Evolutionary conservation across 352 stramenopile species (phyloP), one percentile per base, ranked within the genome.

Genomic region (Pythium volutum): DNA sequence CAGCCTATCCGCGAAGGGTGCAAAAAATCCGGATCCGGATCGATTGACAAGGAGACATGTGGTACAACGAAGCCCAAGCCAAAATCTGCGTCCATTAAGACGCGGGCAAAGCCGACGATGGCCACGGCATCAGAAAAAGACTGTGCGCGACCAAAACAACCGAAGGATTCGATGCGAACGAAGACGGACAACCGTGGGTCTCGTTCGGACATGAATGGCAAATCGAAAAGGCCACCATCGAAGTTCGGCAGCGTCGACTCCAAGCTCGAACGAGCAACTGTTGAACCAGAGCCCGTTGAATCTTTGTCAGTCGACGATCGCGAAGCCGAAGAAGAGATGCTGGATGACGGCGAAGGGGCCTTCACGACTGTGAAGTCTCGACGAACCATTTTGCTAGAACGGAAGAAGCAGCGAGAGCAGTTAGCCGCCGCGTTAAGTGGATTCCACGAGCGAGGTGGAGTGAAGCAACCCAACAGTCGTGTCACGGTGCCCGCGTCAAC

Each of bases 281-380:
- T 25, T 34, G 23, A 47, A 4, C 20, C 15, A 15, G 34, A 45
- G 20, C n/a, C n/a, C n/a, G n/a, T 46, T 9, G 5, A 20, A 47
- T 25, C 6, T 12, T 9, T 36, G 7, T 20, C 26, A 20, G 36
- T 10, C 12, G 36, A 43, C 15, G 36, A 3, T 43, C 5, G n/a
- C 18, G 2, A 52, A 38, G 36, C 26, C 26, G 45, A 41, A 39
- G 43, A 65, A 41, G 38, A 65, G 29, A 31, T 8, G 34, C 38
- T 47, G 15, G 49, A 20, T 33, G 58, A 58, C 48, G 49, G 36
- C 3, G 46, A 15, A 34, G 46, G 22, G 11, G 39, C 16, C 26
- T 79, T 79, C 31, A 63, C 65, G 34, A 77, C 64, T 34, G 72
- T 79, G 33, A 66, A 66, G 10, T 79, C 72, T 9, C 56, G 70